Conservation (phyloP, 768 basidiomycete genomes). For the Mycena kentingensis region DNA sequence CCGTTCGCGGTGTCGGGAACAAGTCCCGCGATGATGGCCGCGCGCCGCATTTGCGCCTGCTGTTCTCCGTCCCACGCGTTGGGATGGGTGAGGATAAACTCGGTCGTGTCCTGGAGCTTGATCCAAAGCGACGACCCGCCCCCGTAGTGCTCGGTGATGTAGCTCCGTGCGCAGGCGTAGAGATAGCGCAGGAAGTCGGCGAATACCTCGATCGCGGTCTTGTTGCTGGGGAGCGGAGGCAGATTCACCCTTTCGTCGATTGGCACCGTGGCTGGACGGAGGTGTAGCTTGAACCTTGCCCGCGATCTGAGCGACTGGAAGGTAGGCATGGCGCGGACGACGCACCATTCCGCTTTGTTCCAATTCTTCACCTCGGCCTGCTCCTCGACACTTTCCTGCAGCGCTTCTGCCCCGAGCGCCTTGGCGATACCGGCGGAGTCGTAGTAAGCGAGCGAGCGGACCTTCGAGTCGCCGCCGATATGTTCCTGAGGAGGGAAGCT, state of each 20-base stretch:
- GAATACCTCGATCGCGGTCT: conserved; percentile 44
- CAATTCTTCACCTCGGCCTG: conserved; percentile 46
- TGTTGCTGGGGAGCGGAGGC: conserved; percentile 46
- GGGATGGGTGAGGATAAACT: conserved; percentile 61
- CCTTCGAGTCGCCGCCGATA: conserved; percentile 48
- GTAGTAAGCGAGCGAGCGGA: conserved; percentile 52
- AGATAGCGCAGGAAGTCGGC: conserved; percentile 55
- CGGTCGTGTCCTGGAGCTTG: conserved; percentile 42
- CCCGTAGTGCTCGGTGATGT: conserved; percentile 49
- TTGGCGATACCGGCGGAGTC: conserved; percentile 39
- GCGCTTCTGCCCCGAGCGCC: conserved; percentile 49
- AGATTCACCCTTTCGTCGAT: conserved; percentile 22
- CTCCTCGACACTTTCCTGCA: conserved; percentile 39
- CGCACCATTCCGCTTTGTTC: conserved; percentile 48
- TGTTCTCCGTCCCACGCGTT: conserved; percentile 69
- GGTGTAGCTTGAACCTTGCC: conserved; percentile 41
- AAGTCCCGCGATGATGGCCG: conserved; percentile 54
- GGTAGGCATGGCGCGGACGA: conserved; percentile 30
- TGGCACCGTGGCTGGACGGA: conserved; percentile 31
- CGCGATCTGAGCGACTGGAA: conserved; percentile 5
- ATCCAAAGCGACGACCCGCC: conserved; percentile 49
- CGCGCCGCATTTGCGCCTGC: conserved; percentile 56
- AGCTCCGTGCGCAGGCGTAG: conserved; percentile 43
- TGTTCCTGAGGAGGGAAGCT: conserved; percentile 52
- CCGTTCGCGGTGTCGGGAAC: conserved; percentile 42